A percentile compares a stretch with the other conserved stretches of the same genome.
phyloP scores from a whole-genome alignment of 2,329 filamentous ascomycete genomes.

The Xenosphaeropsis pyriputrescens region DNA sequence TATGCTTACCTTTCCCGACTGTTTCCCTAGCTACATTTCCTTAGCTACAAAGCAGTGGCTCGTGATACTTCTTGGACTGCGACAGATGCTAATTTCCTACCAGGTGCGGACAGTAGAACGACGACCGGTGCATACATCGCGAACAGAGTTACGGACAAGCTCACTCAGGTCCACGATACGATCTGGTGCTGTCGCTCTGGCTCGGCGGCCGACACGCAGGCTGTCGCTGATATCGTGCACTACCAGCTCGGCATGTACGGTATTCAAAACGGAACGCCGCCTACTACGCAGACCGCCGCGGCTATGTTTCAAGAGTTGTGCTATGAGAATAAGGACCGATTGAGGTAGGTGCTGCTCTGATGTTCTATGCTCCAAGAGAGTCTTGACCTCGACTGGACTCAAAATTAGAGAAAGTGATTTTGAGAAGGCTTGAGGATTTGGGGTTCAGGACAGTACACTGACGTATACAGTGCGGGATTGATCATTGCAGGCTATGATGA shows the following conservation, averaged over 20 bases:
- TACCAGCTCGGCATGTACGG: constrained; percentile 91
- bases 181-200: constrained; percentile 99
- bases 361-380: no score
- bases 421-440: no score
- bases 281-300: constrained; percentile 88
- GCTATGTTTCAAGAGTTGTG: constrained; percentile 96
- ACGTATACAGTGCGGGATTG: constrained; percentile 60
- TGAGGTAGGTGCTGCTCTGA: constrained; percentile 57
- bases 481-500: constrained; percentile 98
- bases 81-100: constrained; percentile 5
- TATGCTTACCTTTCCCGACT: constrained; percentile 19
- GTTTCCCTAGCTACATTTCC: no score
- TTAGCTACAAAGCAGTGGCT: no score
- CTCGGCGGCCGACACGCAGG: constrained; percentile 94
- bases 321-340: constrained; percentile 89
- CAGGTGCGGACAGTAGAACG: constrained; percentile 88
- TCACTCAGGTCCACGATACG: constrained; percentile 95
- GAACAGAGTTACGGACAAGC: constrained; percentile 97
- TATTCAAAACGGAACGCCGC: constrained; percentile 75
- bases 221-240: constrained; percentile 93
- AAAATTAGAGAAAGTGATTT: no score
- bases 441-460: no score
- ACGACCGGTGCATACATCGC: constrained; percentile 97
- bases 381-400: no score
- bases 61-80: not conserved